Evolutionary conservation across 257 asterid genomes (phyloP).

Genomic region (Agastache rugosa): DNA sequence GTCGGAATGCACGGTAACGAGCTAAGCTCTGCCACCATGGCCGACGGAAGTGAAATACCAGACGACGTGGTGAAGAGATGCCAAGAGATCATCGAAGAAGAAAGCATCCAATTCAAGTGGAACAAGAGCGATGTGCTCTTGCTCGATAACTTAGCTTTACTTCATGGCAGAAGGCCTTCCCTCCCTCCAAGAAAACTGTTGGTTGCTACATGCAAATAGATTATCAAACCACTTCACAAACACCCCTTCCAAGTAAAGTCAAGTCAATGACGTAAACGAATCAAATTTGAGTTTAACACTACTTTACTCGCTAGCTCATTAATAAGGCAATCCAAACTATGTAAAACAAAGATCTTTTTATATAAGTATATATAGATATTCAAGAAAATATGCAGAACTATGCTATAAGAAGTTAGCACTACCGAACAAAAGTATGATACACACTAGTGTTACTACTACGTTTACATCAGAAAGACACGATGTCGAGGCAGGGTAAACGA

Average conservation of each 20-base stretch:
- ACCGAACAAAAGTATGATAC: neutral
- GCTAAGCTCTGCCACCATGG: conserved; percentile 76
- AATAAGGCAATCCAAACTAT: too few relatives aligned
- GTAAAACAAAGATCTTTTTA: too few relatives aligned
- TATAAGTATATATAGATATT: too few relatives aligned
- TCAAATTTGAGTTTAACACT: too few relatives aligned
- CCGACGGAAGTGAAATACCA: conserved; percentile 74
- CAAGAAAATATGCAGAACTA: neutral
- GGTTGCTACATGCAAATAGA: conserved; percentile 74
- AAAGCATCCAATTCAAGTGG: conserved; percentile 93
- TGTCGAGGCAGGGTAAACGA: too few relatives aligned
- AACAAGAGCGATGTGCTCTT: conserved; percentile 74
- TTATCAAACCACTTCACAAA: neutral
- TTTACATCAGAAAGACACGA: too few relatives aligned
- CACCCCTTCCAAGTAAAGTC: too few relatives aligned
- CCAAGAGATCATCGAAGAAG: conserved; percentile 82
- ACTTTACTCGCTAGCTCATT: too few relatives aligned
- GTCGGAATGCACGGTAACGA: conserved; percentile 91
- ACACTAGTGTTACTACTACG: too few relatives aligned
- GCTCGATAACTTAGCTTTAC: conserved; percentile 67
- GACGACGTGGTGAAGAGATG: conserved; percentile 62
- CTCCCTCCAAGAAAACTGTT: conserved; percentile 82
- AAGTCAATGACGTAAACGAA: too few relatives aligned
- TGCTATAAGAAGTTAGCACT: neutral
- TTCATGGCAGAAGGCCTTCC: conserved; percentile 82